These are phyloP conservation scores for Gentiana dahurica DNA, from an alignment of 257 asterid genomes.

Conservation along the genomic window DNA sequence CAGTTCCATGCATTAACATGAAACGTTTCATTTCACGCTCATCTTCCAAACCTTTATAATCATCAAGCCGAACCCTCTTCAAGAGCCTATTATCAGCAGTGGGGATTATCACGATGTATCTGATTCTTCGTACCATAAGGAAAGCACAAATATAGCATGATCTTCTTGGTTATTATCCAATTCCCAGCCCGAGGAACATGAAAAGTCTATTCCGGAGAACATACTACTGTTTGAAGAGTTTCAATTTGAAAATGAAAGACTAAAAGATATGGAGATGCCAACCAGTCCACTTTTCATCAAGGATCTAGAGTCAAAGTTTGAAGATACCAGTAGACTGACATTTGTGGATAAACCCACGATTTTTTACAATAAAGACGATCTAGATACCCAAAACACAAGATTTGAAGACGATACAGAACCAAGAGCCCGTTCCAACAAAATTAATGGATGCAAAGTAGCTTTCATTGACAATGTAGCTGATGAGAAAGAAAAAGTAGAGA, in stretches of 20 bases:
- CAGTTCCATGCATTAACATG: no score
- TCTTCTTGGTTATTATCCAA: conserved; percentile 24
- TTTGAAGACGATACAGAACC: conserved; percentile 27
- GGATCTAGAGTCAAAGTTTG: conserved; percentile 17
- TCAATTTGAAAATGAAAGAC: conserved; percentile 19
- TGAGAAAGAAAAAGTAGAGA: conserved; percentile 12
- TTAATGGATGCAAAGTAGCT: background rate
- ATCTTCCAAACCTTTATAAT: no score
- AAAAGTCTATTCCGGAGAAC: conserved; percentile 16
- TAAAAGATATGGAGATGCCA: conserved; percentile 19
- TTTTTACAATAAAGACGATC: conserved; percentile 20
- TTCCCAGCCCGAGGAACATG: conserved; percentile 26
- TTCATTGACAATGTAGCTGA: conserved; percentile 1
- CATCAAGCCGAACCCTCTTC: no score
- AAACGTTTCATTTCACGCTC: no score
- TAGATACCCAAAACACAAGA: conserved; percentile 14
- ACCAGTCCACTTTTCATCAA: conserved; percentile 14
- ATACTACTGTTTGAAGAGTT: conserved; percentile 20
- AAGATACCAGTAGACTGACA: conserved; percentile 17
- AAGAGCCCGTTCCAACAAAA: conserved; percentile 9
- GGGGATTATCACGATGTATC: conserved; percentile 29
- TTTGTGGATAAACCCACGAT: conserved; percentile 16
- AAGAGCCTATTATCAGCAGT: conserved; percentile 31
- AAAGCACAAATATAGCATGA: conserved; percentile 19
- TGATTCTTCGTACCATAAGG: conserved; percentile 36